phyloP scores from a whole-genome alignment of 805 yeast species.

The Metschnikowia lachancei region DNA sequence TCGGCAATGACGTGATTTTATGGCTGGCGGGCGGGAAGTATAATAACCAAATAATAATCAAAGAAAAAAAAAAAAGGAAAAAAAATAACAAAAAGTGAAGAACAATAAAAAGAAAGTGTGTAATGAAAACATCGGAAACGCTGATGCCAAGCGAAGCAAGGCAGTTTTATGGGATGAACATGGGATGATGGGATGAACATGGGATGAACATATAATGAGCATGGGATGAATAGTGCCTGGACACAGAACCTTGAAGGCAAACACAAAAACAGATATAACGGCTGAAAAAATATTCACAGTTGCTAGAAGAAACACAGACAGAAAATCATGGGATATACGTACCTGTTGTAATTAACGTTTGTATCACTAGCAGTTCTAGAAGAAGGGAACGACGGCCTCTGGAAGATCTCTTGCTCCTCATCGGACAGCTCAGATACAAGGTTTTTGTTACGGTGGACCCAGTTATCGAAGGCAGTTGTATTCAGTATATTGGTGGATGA shows the following conservation, averaged over 20 bases:
- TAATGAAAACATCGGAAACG: no score
- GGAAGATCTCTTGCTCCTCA: constrained; percentile 36
- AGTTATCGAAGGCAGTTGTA: constrained; percentile 44
- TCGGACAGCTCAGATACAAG: constrained; percentile 42
- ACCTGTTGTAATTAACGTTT: constrained; percentile 34
- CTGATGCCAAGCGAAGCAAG: no score
- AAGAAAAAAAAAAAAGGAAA: neutral
- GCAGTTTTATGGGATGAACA: no score
- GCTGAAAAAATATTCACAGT: neutral
- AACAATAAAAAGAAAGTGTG: neutral
- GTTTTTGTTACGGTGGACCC: constrained; percentile 52
- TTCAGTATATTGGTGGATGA: no score
- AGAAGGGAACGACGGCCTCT: constrained; percentile 27
- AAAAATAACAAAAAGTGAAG: neutral
- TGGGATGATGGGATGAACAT: no score
- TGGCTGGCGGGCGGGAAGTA: neutral
- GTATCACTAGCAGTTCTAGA: constrained; percentile 37
- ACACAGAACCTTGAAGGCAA: neutral
- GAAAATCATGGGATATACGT: constrained; percentile 18
- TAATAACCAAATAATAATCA: neutral
- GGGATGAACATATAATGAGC: no score
- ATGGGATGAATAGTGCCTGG: neutral
- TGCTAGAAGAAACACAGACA: neutral
- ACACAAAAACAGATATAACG: neutral
- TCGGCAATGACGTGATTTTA: neutral